Evolutionary conservation across 148 eudicot genomes (phyloP).

Genomic region (Vaccinium corymbosum): DNA sequence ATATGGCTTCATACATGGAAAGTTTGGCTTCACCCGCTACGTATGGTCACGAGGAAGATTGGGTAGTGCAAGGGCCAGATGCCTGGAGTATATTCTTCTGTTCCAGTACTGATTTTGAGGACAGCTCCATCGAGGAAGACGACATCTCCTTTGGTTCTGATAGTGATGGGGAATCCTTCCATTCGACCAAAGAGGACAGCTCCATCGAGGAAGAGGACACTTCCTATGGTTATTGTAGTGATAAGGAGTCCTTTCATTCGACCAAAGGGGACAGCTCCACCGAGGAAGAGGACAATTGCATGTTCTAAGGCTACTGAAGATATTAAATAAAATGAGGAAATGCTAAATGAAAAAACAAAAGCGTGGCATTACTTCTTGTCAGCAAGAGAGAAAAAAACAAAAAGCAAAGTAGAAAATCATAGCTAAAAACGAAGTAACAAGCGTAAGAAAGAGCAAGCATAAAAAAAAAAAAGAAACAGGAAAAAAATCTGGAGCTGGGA

Average conservation of each 20-base stretch:
- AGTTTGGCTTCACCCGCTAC: too few species aligned
- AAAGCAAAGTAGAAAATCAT: neutral
- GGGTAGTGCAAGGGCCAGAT: too few species aligned
- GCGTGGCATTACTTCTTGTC: neutral
- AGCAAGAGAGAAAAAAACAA: neutral
- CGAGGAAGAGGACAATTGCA: neutral
- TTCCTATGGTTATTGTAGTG: neutral
- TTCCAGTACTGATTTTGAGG: too few species aligned
- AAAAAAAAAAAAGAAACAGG: neutral
- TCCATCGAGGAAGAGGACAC: too few species aligned
- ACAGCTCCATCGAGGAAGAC: too few species aligned
- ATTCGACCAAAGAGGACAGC: too few species aligned
- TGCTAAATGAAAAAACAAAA: neutral
- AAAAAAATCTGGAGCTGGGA: neutral
- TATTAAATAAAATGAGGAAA: neutral
- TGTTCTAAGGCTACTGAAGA: neutral
- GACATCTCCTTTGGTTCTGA: too few species aligned
- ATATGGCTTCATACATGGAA: too few species aligned
- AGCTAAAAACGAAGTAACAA: too few species aligned
- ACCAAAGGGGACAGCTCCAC: neutral
- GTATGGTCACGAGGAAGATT: too few species aligned
- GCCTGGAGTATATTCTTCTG: too few species aligned
- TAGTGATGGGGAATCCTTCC: too few species aligned
- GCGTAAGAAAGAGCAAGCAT: neutral
- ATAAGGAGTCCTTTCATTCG: neutral